phyloP scores from a whole-genome alignment of 176 grass and related monocot species.

The Aechmea fasciata region DNA sequence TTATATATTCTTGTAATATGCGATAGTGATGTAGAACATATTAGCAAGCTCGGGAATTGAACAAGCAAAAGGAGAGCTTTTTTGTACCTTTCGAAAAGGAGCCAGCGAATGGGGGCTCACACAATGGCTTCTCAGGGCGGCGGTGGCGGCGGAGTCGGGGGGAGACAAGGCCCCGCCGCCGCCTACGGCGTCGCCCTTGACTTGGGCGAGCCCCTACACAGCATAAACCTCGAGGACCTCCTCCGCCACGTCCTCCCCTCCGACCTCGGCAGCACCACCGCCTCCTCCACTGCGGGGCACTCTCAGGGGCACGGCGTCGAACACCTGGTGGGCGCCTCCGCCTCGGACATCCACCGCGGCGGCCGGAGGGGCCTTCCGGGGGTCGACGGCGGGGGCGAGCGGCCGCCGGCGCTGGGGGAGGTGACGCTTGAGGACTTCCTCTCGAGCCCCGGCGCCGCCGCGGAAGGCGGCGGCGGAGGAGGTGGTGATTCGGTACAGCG shows the following conservation, averaged over 20 bases:
- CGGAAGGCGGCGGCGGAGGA: background rate
- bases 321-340: no score
- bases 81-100: no score
- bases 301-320: slow-evolving; percentile 12
- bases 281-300: background rate
- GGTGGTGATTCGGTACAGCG: slow-evolving; percentile 11
- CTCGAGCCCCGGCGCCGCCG: background rate
- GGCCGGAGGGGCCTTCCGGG: background rate
- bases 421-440: slow-evolving; percentile 24
- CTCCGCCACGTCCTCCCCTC: slow-evolving; percentile 8
- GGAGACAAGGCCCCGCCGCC: background rate
- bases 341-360: slow-evolving; percentile 12
- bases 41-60: no score
- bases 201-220: slow-evolving; percentile 18
- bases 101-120: no score
- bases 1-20: no score
- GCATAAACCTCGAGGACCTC: slow-evolving; percentile 26
- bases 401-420: slow-evolving; percentile 3
- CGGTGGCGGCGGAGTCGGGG: background rate
- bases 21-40: no score
- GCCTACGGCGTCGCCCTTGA: slow-evolving; percentile 18
- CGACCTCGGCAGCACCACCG: background rate
- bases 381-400: background rate
- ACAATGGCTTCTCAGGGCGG: background rate
- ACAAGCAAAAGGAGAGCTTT: no score